Evolutionary conservation across 1,139 yeast genomes (phyloP).

Genomic region (Scheffersomyces parashehatae): DNA sequence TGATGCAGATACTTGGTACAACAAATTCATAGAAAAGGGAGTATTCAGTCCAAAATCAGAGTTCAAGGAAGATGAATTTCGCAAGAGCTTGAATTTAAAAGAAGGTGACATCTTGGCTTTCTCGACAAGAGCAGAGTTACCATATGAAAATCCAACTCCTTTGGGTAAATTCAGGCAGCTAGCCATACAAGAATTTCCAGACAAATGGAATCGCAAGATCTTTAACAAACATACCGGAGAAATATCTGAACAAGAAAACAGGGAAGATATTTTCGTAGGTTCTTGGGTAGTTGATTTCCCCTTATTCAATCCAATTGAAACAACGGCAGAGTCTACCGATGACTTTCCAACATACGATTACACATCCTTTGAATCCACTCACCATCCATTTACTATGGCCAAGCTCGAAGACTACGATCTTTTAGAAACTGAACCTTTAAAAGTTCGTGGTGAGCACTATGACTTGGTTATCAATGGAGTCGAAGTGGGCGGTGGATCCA

Average conservation of each 20-base stretch:
- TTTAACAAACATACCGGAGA: constrained; percentile 17
- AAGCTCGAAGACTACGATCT: constrained; percentile 63
- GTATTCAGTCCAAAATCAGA: constrained; percentile 18
- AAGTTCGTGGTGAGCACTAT: constrained; percentile 88
- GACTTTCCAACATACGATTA: constrained; percentile 64
- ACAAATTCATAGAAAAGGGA: constrained; percentile 31
- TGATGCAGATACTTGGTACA: constrained; percentile 46
- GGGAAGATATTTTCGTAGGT: constrained; percentile 53
- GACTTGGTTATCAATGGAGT: constrained; percentile 93
- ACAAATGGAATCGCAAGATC: constrained; percentile 49
- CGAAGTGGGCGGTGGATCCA: constrained; percentile 96
- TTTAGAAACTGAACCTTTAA: constrained; percentile 56
- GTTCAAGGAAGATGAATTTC: constrained; percentile 25
- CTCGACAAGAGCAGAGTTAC: constrained; percentile 61
- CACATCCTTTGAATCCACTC: constrained; percentile 64
- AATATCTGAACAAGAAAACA: constrained; percentile 16
- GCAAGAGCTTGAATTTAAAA: constrained; percentile 38
- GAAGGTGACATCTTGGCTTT: constrained; percentile 78
- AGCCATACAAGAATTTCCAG: constrained; percentile 56
- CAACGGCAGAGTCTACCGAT: constrained; percentile 13
- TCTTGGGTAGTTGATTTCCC: constrained; percentile 93
- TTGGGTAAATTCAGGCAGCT: constrained; percentile 82
- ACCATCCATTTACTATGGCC: constrained; percentile 97
- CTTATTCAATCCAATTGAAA: constrained; percentile 73
- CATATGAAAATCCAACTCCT: constrained; percentile 95